Evolutionary conservation across 768 basidiomycete genomes (phyloP), one percentile per base, ranked within the genome.

Genomic region (Cystobasidium tubakii): DNA sequence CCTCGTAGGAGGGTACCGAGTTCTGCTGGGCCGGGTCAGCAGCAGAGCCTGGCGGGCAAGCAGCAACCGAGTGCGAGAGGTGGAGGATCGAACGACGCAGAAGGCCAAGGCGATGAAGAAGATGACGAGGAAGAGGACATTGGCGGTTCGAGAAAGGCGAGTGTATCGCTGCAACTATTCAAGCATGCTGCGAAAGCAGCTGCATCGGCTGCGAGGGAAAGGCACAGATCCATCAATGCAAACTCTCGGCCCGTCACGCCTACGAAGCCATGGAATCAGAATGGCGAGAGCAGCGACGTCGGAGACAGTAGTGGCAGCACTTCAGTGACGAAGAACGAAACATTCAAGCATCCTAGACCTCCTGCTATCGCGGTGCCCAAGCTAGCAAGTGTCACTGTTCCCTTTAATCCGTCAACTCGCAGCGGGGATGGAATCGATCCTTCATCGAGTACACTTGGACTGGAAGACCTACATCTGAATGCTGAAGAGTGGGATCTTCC

Each of bases 131-230:
- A 71, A 27, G 69, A 71, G 21, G 54, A 71, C 15, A 25, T n/a
- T 2, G 33, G 25, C 7, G 55, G 53, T 6, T 71, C 69, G 17
- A 53, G 69, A 31, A 71, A 71, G 31, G 69, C 69, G 1, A 54
- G 46, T 27, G 69, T 55, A 42, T 55, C 69, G 21, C 55, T 71
- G 10, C 69, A 71, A 44, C 69, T 71, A 12, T 71, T 71, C 54
- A 71, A 71, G 39, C 29, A 62, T 7, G 69, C 69, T 36, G 69
- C 69, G 1, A 71, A 71, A 39, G 69, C 69, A 7, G 69, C 69
- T n/a, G 69, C 69, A n/a, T 42, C 53, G 9, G 69, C 69, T 36
- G 69, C 69, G n/a, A 71, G 69, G 25, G 69, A 71, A 17, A 17
- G 44, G 29, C 66, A 67, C 13, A n/a, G 21, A 3, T 33, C 34